Percentiles rank a stretch among this genome's conserved stretches.
These are phyloP conservation scores for Eutypa lata DNA, from an alignment of 2,329 filamentous ascomycete species.

Conservation along the genomic window DNA sequence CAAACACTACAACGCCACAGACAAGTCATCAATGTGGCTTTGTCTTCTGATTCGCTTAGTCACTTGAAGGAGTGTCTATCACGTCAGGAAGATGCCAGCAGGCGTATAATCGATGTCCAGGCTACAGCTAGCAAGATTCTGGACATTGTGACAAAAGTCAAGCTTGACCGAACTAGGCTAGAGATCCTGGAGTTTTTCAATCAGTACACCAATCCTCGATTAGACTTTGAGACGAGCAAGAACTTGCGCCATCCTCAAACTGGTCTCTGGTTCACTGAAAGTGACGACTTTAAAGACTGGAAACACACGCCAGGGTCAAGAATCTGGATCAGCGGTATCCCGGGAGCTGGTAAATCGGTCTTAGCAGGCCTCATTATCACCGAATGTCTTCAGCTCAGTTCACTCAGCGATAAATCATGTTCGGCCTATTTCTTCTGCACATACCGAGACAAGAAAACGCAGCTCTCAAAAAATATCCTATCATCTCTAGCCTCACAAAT, in stretches of 20 bases:
- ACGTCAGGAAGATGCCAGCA: too few species aligned
- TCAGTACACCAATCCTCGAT: too few species aligned
- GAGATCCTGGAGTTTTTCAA: too few species aligned
- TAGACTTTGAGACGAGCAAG: slow-evolving; percentile 12
- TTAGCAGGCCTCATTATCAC: slow-evolving; percentile 21
- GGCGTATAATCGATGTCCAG: too few species aligned
- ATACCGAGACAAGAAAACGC: slow-evolving; percentile 21
- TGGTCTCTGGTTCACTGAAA: slow-evolving; percentile 16
- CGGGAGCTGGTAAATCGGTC: slow-evolving; percentile 26
- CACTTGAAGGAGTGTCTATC: too few species aligned
- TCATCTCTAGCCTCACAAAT: slow-evolving; percentile 25
- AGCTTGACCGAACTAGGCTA: too few species aligned
- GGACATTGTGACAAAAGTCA: too few species aligned
- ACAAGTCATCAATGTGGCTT: slow-evolving; percentile 15
- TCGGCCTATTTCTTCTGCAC: slow-evolving; percentile 30
- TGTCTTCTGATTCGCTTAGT: slow-evolving; percentile 14
- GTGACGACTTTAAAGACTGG: slow-evolving; percentile 17
- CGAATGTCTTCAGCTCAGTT: slow-evolving; percentile 1
- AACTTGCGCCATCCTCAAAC: slow-evolving; percentile 20
- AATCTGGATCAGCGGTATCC: slow-evolving; percentile 25
- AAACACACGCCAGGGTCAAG: slow-evolving; percentile 8
- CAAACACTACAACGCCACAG: slow-evolving; percentile 18
- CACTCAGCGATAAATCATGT: slow-evolving; percentile 6
- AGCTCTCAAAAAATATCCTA: slow-evolving; percentile 19
- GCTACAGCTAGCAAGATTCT: too few species aligned